Evolutionary conservation across 176 grass and related monocot species (phyloP), one percentile per base, ranked within the genome.

Genomic region (Raddia distichophylla): DNA sequence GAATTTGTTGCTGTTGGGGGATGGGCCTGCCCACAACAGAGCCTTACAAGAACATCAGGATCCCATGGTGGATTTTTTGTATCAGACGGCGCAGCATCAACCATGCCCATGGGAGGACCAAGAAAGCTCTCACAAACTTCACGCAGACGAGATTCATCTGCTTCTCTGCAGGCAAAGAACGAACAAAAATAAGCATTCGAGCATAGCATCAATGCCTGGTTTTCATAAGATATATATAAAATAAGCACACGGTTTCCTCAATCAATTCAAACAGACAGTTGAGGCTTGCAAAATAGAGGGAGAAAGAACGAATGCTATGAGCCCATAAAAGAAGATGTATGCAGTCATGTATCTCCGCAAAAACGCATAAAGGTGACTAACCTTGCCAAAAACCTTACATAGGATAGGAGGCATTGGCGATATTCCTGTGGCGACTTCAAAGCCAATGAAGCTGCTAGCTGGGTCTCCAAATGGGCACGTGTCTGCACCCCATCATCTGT

Each of bases 41-140:
- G 75, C 20, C 93, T 93, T 91, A 98, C 95, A 88, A 98, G 95
- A 43, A 98, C 86, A 79, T 76, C 78, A 63, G 88, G 92, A 89
- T 98, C 88, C 95, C 92, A 93, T 58, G 82, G 73, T 11, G 71
- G 84, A 64, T 84, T 93, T 65, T 88, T 82, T 14, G 80, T 10
- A 83, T 91, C 84, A 5, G 83, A 27, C 69, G 80, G 69, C 22
- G 73, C 58, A 71, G 20, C 69, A 69, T 78, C 82, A 73, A 89
- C 78, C 86, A 87, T 92, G 67, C 81, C 87, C 60, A 85, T 50
- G 0, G 92, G 90, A 80, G 92, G 92, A 50, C 92, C 95, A 83
- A 98, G 89, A 87, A 98, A 98, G 85, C 88, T 90, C 67, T 93
- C 92, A 17, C 95, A 98, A 51, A 98, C 74, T 82, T 98, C 95